These are phyloP conservation scores for Saussurea involucrata DNA, from an alignment of 129 eudicot genomes.

Conservation along the genomic window DNA sequence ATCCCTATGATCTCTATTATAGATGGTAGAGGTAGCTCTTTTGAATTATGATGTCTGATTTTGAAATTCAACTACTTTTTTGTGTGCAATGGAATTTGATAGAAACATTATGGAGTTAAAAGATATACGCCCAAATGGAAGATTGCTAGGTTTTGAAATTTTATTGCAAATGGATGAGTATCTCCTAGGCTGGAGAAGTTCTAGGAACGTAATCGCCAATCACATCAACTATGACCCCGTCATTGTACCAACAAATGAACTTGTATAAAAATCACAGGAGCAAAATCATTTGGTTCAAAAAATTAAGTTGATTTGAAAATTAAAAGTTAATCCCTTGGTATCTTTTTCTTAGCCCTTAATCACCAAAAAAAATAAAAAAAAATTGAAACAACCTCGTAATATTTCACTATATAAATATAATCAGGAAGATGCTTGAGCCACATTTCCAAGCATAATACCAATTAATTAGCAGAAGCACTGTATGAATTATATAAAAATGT, in stretches of 20 bases:
- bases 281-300: not conserved
- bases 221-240: not conserved
- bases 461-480: not conserved
- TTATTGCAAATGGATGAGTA: not conserved
- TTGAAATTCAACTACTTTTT: no score
- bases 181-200: not conserved
- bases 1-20: not conserved
- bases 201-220: not conserved
- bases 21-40: no score
- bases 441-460: not conserved
- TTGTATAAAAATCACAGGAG: not conserved
- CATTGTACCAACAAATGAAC: not conserved
- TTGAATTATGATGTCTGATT: no score
- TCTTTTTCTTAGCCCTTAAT: conserved; percentile 9
- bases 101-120: not conserved
- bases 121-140: not conserved
- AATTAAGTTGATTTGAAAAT: not conserved
- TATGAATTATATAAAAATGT: not conserved
- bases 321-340: not conserved
- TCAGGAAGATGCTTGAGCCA: not conserved
- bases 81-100: no score
- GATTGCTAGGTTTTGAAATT: not conserved
- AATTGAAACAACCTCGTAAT: conserved; percentile 3
- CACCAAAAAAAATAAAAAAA: conserved; percentile 6
- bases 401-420: not conserved